phyloP scores from a whole-genome alignment of 305 asterid species.

The Andrographis paniculata region DNA sequence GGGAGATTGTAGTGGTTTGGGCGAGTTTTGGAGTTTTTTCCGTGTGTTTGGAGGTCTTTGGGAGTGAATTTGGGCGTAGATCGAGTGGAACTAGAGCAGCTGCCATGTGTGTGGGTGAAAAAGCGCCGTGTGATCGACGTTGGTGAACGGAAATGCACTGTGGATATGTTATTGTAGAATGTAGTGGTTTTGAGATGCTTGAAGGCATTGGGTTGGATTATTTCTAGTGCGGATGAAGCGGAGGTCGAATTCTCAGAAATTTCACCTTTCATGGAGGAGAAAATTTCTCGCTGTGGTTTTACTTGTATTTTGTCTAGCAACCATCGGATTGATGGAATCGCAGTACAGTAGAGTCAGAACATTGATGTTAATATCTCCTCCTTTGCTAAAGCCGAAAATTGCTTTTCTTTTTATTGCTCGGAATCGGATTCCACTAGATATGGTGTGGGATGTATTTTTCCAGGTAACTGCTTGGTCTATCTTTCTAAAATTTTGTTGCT shows the following conservation, averaged over 20 bases:
- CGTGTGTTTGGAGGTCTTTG: slow-evolving; percentile 20
- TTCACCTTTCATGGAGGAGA: slow-evolving; percentile 66
- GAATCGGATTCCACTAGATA: slow-evolving; percentile 79
- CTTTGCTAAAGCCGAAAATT: slow-evolving; percentile 54
- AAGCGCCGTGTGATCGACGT: background rate
- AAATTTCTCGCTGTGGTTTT: slow-evolving; percentile 44
- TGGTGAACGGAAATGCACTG: slow-evolving; percentile 13
- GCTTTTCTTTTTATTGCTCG: slow-evolving; percentile 89
- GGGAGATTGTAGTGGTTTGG: slow-evolving; percentile 9
- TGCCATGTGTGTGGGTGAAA: background rate
- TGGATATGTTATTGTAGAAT: slow-evolving; percentile 4
- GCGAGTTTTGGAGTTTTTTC: slow-evolving; percentile 7
- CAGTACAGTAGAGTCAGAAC: slow-evolving; percentile 48
- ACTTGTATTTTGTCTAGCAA: slow-evolving; percentile 43
- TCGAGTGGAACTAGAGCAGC: slow-evolving; percentile 5
- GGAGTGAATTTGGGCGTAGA: slow-evolving; percentile 10
- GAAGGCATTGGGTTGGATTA: slow-evolving; percentile 21
- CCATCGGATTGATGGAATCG: slow-evolving; percentile 57
- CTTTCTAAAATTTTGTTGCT: slow-evolving; percentile 7
- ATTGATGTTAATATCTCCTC: slow-evolving; percentile 36
- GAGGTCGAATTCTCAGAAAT: slow-evolving; percentile 58
- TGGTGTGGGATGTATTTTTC: slow-evolving; percentile 84
- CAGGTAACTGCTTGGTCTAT: slow-evolving; percentile 40
- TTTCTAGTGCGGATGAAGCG: slow-evolving; percentile 42
- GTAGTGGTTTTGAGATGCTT: slow-evolving; percentile 13